Evolutionary conservation across 768 basidiomycete species (phyloP), one percentile per base, ranked within the genome.

Genomic region (Candolleomyces aberdarensis): DNA sequence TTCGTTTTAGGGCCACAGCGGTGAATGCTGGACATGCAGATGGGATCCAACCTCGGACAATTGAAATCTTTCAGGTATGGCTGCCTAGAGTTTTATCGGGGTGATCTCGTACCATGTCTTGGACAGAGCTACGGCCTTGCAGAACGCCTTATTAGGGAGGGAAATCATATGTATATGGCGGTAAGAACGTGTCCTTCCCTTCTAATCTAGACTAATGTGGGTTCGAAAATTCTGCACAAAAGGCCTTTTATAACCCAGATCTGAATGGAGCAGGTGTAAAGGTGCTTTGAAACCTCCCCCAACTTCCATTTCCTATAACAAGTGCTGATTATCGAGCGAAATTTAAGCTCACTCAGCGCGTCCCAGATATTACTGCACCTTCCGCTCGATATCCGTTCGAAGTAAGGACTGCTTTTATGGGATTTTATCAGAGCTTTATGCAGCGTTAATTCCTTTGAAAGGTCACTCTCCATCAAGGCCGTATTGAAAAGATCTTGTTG

Each of bases 191-290:
- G 2, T 26, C 26, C 26, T 2, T 26, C 26, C 3, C 26, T 26
- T 1, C 26, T 26, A 26, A 26, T 26, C 26, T 26, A 3, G 26
- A 3, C 26, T 26, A 26, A 26, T 3, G 26, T 26, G 26, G 26
- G 26, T 3, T 26, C 26, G 26, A 26, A 26, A 26, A 2, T 3
- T 26, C 26, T 26, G 26, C 26, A 49, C 49, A 41, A 29, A n/a
- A 92, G 90, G 85, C 88, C 8, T 91, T 91, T 70, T 92, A 91
- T 66, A 88, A 90, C 64, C 89, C 90, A 3, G 75, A 78, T 20
- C 71, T 76, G 1, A 65, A 79, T 39, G 87, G 87, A 15, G 85
- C 80, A 3, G 88, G 92, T 41, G 80, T 86, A 77, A 89, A 53
- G 52, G 52, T 53, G 32, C 22, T 19, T 86, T 53, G 43, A 72